Percentiles rank a stretch among this genome's conserved stretches.
Conservation (phyloP, 768 basidiomycete genomes). For the Tulasnella sp. region DNA sequence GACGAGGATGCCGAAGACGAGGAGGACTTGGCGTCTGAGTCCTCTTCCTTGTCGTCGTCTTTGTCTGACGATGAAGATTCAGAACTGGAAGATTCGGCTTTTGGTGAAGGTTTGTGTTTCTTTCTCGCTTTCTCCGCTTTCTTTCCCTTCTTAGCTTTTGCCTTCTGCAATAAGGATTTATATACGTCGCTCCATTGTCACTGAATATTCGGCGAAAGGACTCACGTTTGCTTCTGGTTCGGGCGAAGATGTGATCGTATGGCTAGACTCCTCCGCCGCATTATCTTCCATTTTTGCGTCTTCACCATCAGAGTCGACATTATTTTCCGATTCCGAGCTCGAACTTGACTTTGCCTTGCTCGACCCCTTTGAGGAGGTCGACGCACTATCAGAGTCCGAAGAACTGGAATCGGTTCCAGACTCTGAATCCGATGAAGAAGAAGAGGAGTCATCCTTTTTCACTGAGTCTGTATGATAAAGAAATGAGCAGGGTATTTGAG, state of each 20-base stretch:
- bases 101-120: constrained; percentile 19
- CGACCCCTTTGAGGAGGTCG: no score
- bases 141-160: background rate
- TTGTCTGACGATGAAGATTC: constrained; percentile 25
- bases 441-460: background rate
- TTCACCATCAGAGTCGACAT: no score
- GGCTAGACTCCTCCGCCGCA: background rate
- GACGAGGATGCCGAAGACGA: constrained; percentile 21
- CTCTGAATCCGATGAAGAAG: constrained; percentile 6
- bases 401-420: constrained; percentile 23
- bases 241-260: constrained; percentile 6
- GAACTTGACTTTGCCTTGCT: no score
- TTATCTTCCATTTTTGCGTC: no score
- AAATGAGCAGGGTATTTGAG: no score
- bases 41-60: background rate
- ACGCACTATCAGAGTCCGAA: constrained; percentile 11
- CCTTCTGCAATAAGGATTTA: background rate
- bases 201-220: no score
- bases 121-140: background rate
- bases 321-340: no score
- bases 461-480: no score
- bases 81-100: constrained; percentile 20
- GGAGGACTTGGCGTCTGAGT: constrained; percentile 18
- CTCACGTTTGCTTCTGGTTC: background rate
- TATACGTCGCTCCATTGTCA: background rate